Percentiles rank a stretch among this genome's conserved stretches.
Evolutionary conservation across 345 rosid species (phyloP).

Genomic region (Bruguiera gymnorhiza): DNA sequence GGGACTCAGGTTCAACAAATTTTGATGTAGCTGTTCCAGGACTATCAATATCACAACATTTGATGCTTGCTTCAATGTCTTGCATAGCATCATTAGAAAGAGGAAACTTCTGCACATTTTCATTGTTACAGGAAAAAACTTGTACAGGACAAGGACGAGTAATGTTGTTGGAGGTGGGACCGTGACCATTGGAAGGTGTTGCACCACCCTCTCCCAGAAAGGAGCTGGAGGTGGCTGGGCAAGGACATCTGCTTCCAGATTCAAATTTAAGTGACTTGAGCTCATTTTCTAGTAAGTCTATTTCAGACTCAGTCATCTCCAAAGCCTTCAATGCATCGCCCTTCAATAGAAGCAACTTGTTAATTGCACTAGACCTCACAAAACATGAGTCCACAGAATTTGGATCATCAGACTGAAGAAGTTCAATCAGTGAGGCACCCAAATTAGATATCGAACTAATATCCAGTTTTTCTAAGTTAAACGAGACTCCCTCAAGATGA

Average conservation of each 20-base stretch:
- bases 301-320: slow-evolving; percentile 78
- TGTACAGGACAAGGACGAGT: slow-evolving; percentile 45
- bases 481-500: slow-evolving; percentile 45
- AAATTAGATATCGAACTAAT: slow-evolving; percentile 44
- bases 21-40: slow-evolving; percentile 71
- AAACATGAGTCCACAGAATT: slow-evolving; percentile 55
- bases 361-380: slow-evolving; percentile 48
- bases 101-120: slow-evolving; percentile 26
- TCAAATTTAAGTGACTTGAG: slow-evolving; percentile 48
- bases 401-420: slow-evolving; percentile 64
- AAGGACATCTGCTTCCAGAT: slow-evolving; percentile 28
- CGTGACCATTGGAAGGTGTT: slow-evolving; percentile 31
- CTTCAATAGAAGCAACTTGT: slow-evolving; percentile 62
- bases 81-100: slow-evolving; percentile 37
- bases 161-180: slow-evolving; percentile 23
- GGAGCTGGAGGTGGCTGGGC: slow-evolving; percentile 36
- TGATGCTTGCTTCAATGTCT: slow-evolving; percentile 33
- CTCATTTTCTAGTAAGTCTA: slow-evolving; percentile 83
- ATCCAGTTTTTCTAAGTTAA: slow-evolving; percentile 75
- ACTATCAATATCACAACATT: slow-evolving; percentile 58
- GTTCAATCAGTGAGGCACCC: slow-evolving; percentile 55
- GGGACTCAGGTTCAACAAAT: slow-evolving; percentile 35
- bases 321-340: slow-evolving; percentile 59
- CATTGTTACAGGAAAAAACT: slow-evolving; percentile 39
- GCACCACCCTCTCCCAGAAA: slow-evolving; percentile 24